Evolutionary conservation across 176 grass and related monocot species (phyloP).

Genomic region (Thalia dealbata): DNA sequence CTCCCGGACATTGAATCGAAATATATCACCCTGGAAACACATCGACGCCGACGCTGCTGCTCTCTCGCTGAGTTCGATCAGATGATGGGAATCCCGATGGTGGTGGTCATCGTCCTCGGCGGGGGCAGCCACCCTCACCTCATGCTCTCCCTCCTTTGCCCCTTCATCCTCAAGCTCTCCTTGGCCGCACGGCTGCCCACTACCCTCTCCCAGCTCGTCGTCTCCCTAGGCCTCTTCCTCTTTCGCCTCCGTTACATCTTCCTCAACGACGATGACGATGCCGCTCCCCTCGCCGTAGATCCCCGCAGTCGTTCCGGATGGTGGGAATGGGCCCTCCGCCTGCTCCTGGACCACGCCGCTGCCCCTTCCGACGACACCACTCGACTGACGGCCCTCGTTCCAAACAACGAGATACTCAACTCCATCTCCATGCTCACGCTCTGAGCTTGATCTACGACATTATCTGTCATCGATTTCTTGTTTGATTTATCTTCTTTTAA

Average conservation of each 20-base stretch:
- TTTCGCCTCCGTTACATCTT: constrained; percentile 11
- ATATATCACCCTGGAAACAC: too few species aligned
- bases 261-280: neutral
- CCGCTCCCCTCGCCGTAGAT: neutral
- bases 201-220: constrained; percentile 1
- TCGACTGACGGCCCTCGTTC: neutral
- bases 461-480: too few species aligned
- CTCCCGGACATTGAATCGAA: too few species aligned
- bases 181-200: constrained; percentile 8
- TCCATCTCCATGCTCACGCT: constrained; percentile 14
- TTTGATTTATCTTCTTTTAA: neutral
- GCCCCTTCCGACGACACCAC: neutral
- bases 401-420: constrained; percentile 9
- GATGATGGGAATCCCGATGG: constrained; percentile 13
- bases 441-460: neutral
- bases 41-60: too few species aligned
- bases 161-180: constrained; percentile 23
- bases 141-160: constrained; percentile 10
- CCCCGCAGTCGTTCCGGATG: neutral
- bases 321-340: constrained; percentile 14
- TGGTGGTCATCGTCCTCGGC: constrained; percentile 1
- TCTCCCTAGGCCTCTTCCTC: constrained; percentile 18
- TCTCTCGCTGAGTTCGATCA: too few species aligned
- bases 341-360: constrained; percentile 1
- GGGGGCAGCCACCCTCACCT: constrained; percentile 20